Percentiles rank a stretch among this genome's conserved stretches.
These are phyloP conservation scores for Knufia petricola DNA, from an alignment of 2,329 filamentous ascomycete genomes.

Conservation along the genomic window DNA sequence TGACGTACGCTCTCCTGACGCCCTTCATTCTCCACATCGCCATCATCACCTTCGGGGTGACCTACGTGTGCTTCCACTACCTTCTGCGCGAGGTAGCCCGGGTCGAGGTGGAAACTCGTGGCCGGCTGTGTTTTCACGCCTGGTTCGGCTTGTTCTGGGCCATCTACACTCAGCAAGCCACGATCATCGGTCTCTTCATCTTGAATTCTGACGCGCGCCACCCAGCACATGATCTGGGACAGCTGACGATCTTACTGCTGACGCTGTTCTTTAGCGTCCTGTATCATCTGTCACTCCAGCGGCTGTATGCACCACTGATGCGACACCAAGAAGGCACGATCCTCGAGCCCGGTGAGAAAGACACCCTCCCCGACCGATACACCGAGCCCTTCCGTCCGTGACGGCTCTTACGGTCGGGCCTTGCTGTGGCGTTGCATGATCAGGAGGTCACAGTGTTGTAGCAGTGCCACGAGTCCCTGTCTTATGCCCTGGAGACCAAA, in stretches of 20 bases:
- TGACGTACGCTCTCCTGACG: slow-evolving; percentile 8
- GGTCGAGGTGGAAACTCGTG: slow-evolving; percentile 3
- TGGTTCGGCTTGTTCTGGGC: slow-evolving; percentile 4
- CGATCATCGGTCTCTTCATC: slow-evolving; percentile 9
- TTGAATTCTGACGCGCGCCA: not conserved
- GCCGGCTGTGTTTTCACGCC: slow-evolving; percentile 4
- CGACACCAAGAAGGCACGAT: too few relatives aligned
- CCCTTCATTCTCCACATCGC: slow-evolving; percentile 7
- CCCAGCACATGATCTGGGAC: slow-evolving; percentile 1
- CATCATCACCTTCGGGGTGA: slow-evolving; percentile 3
- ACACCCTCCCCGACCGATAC: too few relatives aligned
- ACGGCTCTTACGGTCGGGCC: too few relatives aligned
- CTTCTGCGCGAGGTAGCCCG: not conserved
- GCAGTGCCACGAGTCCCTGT: too few relatives aligned
- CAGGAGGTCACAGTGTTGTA: too few relatives aligned
- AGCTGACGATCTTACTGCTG: slow-evolving; percentile 1
- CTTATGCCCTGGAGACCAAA: too few relatives aligned
- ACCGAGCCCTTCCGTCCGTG: too few relatives aligned
- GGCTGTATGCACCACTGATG: not conserved
- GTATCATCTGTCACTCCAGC: not conserved
- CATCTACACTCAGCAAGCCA: slow-evolving; percentile 2
- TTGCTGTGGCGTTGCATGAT: too few relatives aligned
- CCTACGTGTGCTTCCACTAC: slow-evolving; percentile 8
- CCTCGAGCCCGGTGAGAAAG: too few relatives aligned
- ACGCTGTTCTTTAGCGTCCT: slow-evolving; percentile 5